Percentiles rank a stretch among this genome's conserved stretches.
phyloP scores from a whole-genome alignment of 148 eudicot genomes.

The Rhododendron henanense region DNA sequence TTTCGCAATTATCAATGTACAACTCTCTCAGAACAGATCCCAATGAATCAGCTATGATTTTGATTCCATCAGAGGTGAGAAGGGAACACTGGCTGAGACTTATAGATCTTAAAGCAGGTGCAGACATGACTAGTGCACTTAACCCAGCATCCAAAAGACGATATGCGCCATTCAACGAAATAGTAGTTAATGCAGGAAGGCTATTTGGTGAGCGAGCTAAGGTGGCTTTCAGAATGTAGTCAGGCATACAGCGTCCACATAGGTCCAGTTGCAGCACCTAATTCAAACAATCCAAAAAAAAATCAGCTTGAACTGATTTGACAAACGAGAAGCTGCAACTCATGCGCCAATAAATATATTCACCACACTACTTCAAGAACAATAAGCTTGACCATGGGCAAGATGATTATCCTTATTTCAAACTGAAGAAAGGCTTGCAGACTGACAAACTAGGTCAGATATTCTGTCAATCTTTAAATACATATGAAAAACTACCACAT shows the following conservation, averaged over 20 bases:
- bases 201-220: conserved; percentile 39
- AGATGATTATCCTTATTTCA: neutral
- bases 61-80: conserved; percentile 61
- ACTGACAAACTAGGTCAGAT: neutral
- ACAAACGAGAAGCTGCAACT: neutral
- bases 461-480: neutral
- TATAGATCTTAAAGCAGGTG: conserved; percentile 68
- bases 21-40: conserved; percentile 63
- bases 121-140: conserved; percentile 52
- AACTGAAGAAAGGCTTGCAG: neutral
- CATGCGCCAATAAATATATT: neutral
- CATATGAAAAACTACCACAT: neutral
- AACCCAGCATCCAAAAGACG: conserved; percentile 86
- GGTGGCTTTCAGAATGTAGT: conserved; percentile 44
- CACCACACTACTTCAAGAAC: neutral
- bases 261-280: conserved; percentile 94
- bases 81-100: conserved; percentile 86
- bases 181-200: conserved; percentile 55
- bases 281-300: conserved; percentile 10
- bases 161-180: conserved; percentile 87
- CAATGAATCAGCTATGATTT: conserved; percentile 47
- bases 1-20: conserved; percentile 69
- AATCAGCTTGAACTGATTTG: neutral
- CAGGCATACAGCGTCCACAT: conserved; percentile 86
- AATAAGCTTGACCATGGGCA: neutral